phyloP scores from a whole-genome alignment of 2,329 filamentous ascomycete species.

The Dactylellina drechsleri region DNA sequence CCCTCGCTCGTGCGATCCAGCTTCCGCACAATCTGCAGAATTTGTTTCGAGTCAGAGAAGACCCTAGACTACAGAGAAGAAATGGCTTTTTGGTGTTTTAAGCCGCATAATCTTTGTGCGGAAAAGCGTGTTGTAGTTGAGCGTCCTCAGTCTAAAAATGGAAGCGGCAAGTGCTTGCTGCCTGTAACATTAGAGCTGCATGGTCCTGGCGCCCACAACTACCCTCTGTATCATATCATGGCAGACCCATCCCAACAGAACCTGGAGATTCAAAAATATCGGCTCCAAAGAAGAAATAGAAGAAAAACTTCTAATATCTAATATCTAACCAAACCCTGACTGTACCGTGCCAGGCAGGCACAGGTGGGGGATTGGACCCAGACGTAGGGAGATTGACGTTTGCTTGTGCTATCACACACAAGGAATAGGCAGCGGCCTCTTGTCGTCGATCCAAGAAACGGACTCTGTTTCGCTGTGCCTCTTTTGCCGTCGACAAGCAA shows the following conservation, averaged over 20 bases:
- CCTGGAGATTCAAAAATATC: not conserved
- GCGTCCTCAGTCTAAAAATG: constrained; percentile 31
- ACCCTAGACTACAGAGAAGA: no score
- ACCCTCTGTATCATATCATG: constrained; percentile 21
- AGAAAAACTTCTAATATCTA: no score
- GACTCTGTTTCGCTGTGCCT: constrained; percentile 22
- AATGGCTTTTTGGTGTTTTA: not conserved
- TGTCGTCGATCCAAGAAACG: not conserved
- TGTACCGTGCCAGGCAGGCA: no score
- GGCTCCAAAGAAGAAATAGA: no score
- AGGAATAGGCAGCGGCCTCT: constrained; percentile 2
- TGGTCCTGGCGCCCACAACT: not conserved
- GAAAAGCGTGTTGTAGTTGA: not conserved
- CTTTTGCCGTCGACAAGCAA: constrained; percentile 1
- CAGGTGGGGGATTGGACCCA: no score
- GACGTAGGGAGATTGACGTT: no score
- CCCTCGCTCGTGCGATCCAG: not conserved
- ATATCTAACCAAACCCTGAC: no score
- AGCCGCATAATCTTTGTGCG: not conserved
- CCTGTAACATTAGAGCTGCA: no score
- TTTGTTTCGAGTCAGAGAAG: no score
- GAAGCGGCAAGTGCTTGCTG: constrained; percentile 4
- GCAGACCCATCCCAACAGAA: not conserved
- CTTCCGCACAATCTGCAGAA: not conserved
- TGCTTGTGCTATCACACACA: not conserved